A percentile compares a stretch with the other conserved stretches of the same genome.
These are phyloP conservation scores for Pezicula carpinea DNA, from an alignment of 2,329 filamentous ascomycete genomes.

Conservation along the genomic window DNA sequence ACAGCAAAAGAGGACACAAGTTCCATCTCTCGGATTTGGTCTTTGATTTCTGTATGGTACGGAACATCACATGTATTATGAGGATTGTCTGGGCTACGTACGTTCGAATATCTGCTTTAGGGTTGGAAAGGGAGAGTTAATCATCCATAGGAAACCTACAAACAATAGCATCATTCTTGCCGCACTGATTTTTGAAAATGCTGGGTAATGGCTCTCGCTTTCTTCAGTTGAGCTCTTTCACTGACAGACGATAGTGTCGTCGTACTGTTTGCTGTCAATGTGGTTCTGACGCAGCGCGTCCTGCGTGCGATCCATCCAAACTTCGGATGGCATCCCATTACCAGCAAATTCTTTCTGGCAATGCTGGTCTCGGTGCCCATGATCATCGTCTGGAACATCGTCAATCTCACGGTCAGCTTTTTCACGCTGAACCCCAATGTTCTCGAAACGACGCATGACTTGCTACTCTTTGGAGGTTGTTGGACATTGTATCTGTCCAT, in stretches of 20 bases:
- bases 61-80: slow-evolving; percentile 41
- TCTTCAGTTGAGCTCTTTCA: background rate
- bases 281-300: slow-evolving; percentile 71
- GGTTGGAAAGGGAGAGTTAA: background rate
- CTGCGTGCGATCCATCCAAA: slow-evolving; percentile 66
- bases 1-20: slow-evolving; percentile 47
- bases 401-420: slow-evolving; percentile 55
- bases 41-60: slow-evolving; percentile 54
- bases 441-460: slow-evolving; percentile 36
- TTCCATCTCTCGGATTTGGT: slow-evolving; percentile 54
- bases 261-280: slow-evolving; percentile 71
- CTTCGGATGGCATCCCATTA: slow-evolving; percentile 60
- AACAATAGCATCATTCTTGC: slow-evolving; percentile 14
- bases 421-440: slow-evolving; percentile 54
- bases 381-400: slow-evolving; percentile 62
- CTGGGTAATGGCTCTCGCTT: slow-evolving; percentile 6
- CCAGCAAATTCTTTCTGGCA: slow-evolving; percentile 46
- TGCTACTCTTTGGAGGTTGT: slow-evolving; percentile 9
- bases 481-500: slow-evolving; percentile 36
- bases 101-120: background rate
- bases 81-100: slow-evolving; percentile 48
- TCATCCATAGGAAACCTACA: background rate
- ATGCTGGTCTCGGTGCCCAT: slow-evolving; percentile 53
- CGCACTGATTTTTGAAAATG: slow-evolving; percentile 16
- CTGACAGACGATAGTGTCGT: slow-evolving; percentile 40